Base-by-base conservation (phyloP, 2,329 filamentous ascomycete genomes). In the Fusarium phyllophilum region DNA sequence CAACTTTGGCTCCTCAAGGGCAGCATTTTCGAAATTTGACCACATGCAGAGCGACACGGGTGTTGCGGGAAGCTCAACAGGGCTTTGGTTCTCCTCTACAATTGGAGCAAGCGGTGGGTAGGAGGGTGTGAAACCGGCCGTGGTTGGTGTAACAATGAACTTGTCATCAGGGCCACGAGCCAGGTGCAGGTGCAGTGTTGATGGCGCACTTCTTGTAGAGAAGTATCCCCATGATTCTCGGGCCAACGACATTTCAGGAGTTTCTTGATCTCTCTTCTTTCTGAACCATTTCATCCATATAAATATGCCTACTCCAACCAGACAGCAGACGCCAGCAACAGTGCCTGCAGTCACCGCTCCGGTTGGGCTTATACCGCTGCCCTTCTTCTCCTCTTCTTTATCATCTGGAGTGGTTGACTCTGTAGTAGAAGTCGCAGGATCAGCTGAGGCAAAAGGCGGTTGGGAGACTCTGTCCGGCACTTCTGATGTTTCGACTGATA, bases 1-100 rank as follows among this genome's bases (percentile, higher is more conserved):
- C 58, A 78, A 38, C 65, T 64, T 77, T 48, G 77, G 77, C 41
- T 78, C 77, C 41, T 76, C 74, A 46, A 78, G 75, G 14, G 68
- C 72, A 52, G 77, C 77, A 29, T 77, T 62, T 60, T 78, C 77
- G 13, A 78, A 59, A 20, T 74, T 66, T 48, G 67, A 72, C 77
- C 77, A 78, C 73, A 77, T 78, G n/a, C 74, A 78, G 38, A 77
- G 69, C 22, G 77, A 78, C 12, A 78, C 77, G 15, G 77, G 77
- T 14, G 77, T 78, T 18, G 77, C 77, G 5, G 77, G 77, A 29
- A 78, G 75, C 57, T 78, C 77, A 22, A 77, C 72, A 18, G 76
- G 77, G 26, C 71, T 70, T 36, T 68, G 59, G 8, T 66, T 46
- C 22, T 68, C 60, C 24, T 57, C 48, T 20, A 46, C 31, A 29